Evolutionary conservation across 352 stramenopile species (phyloP).

Genomic region (Globisporangium mamillatum): DNA sequence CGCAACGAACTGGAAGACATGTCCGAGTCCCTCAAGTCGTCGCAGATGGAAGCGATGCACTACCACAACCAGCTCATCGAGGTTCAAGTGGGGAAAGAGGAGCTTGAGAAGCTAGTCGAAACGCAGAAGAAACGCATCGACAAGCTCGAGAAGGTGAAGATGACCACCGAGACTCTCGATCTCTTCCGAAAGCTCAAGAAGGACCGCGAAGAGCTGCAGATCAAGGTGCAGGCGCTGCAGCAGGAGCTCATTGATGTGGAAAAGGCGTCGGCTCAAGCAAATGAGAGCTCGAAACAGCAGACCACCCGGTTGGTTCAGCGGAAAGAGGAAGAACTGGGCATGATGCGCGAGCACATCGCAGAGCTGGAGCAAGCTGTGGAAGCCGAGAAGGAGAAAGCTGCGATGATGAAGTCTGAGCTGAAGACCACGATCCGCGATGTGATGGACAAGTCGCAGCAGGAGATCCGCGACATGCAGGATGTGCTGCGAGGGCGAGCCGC

Average conservation of each 20-base stretch:
- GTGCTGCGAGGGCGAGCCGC: slow-evolving; percentile 48
- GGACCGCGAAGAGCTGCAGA: slow-evolving; percentile 47
- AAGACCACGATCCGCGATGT: slow-evolving; percentile 25
- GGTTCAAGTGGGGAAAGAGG: slow-evolving; percentile 37
- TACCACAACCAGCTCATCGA: slow-evolving; percentile 51
- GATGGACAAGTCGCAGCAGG: slow-evolving; percentile 51
- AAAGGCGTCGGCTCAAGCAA: background rate
- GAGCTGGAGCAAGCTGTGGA: slow-evolving; percentile 37
- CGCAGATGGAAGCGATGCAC: slow-evolving; percentile 48
- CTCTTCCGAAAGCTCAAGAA: slow-evolving; percentile 69
- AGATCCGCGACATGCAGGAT: slow-evolving; percentile 48
- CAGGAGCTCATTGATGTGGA: slow-evolving; percentile 20
- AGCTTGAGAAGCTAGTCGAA: slow-evolving; percentile 41
- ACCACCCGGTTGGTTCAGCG: slow-evolving; percentile 22
- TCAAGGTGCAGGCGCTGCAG: slow-evolving; percentile 37
- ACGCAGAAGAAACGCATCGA: slow-evolving; percentile 64
- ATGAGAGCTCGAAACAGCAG: slow-evolving; percentile 23
- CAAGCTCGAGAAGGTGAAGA: slow-evolving; percentile 82
- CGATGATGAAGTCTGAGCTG: slow-evolving; percentile 30
- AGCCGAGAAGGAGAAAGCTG: slow-evolving; percentile 31
- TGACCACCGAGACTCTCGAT: slow-evolving; percentile 70
- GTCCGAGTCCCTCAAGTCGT: slow-evolving; percentile 47
- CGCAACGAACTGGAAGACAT: slow-evolving; percentile 51
- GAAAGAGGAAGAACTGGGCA: slow-evolving; percentile 43
- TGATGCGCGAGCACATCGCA: slow-evolving; percentile 36